A percentile compares a stretch with the other conserved stretches of the same genome.
phyloP scores from a whole-genome alignment of 116 monocot genomes.

The Zostera marina region DNA sequence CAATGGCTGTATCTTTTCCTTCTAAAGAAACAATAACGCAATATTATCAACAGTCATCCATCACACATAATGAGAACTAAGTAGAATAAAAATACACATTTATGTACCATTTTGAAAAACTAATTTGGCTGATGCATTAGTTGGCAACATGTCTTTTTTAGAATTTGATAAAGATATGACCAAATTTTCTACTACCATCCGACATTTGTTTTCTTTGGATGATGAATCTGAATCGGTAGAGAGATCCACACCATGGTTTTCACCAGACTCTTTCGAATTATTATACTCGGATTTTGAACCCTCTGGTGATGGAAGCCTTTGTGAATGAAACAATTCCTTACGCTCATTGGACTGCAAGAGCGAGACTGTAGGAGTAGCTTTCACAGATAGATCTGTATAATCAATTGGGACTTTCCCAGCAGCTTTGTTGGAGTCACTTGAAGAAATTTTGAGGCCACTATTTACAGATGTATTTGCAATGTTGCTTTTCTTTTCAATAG shows the following conservation, averaged over 20 bases:
- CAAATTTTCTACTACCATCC: slow-evolving; percentile 6
- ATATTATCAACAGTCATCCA: neutral
- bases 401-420: neutral
- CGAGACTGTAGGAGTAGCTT: neutral
- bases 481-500: slow-evolving; percentile 21
- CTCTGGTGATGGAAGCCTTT: neutral
- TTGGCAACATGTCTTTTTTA: neutral
- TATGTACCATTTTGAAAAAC: slow-evolving; percentile 2
- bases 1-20: neutral
- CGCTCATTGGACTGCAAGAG: slow-evolving; percentile 14
- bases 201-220: slow-evolving; percentile 6
- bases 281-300: slow-evolving; percentile 1
- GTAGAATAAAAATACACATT: neutral
- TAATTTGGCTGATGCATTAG: too few relatives aligned
- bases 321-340: neutral
- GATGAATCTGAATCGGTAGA: slow-evolving; percentile 7
- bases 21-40: neutral
- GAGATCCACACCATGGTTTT: neutral
- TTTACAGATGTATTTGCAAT: slow-evolving; percentile 15
- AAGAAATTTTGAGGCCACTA: slow-evolving; percentile 9
- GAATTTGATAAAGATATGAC: slow-evolving; percentile 9
- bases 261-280: neutral
- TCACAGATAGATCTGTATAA: slow-evolving; percentile 2
- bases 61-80: neutral
- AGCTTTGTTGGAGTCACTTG: neutral